phyloP scores from a whole-genome alignment of 805 yeast genomes.

The Lachancea nothofagi region DNA sequence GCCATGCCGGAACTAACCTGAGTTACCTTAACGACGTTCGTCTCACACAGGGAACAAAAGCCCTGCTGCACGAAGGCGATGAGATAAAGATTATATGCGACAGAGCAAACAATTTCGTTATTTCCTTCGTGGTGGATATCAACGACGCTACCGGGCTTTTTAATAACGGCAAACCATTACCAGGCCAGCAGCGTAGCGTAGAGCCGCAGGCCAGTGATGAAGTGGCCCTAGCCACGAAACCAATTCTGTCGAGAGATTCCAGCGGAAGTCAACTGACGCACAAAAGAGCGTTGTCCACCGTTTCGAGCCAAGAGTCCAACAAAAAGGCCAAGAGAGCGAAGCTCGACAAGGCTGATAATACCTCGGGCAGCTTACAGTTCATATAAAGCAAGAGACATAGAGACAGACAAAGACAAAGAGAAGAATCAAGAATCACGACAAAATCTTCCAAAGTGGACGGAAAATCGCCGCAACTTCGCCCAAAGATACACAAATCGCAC shows the following conservation, averaged over 20 bases:
- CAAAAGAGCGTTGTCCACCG: slow-evolving; percentile 25
- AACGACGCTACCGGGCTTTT: slow-evolving; percentile 61
- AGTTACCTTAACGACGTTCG: slow-evolving; percentile 60
- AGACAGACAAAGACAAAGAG: too few relatives aligned
- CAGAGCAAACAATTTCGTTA: slow-evolving; percentile 42
- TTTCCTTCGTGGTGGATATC: slow-evolving; percentile 50
- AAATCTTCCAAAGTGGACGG: too few relatives aligned
- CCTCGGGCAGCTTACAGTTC: slow-evolving; percentile 19
- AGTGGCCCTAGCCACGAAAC: slow-evolving; percentile 16
- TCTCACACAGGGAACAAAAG: slow-evolving; percentile 59
- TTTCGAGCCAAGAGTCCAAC: slow-evolving; percentile 26
- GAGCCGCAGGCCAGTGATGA: slow-evolving; percentile 26
- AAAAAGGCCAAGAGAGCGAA: slow-evolving; percentile 31
- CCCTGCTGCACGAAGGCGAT: slow-evolving; percentile 59
- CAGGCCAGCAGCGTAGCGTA: slow-evolving; percentile 15
- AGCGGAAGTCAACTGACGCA: not conserved
- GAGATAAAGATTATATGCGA: slow-evolving; percentile 62
- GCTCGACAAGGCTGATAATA: slow-evolving; percentile 24
- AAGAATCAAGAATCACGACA: too few relatives aligned
- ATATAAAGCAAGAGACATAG: slow-evolving; percentile 7
- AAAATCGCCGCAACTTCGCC: too few relatives aligned
- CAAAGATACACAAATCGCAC: too few relatives aligned
- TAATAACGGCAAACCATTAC: slow-evolving; percentile 39
- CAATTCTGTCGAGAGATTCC: slow-evolving; percentile 20
- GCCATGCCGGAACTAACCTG: slow-evolving; percentile 75